Evolutionary conservation across 2,329 filamentous ascomycete genomes (phyloP), one percentile per base, ranked within the genome.

Genomic region (Leptodontidium sp.): DNA sequence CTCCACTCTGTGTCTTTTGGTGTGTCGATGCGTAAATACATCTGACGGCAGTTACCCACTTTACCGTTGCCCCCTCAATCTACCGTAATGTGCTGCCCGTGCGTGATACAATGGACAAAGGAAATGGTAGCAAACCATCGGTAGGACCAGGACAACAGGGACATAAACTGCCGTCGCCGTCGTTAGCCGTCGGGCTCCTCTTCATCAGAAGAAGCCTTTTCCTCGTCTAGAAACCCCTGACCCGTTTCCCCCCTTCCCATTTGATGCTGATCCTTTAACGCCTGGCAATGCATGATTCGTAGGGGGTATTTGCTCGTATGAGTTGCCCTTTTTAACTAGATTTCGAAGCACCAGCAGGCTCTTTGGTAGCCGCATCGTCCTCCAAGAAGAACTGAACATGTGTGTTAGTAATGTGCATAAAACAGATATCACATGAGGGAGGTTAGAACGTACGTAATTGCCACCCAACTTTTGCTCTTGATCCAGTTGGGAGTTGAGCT

Each of bases 401-500:
- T 55, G 68, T 66, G 66, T 70, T 66, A 72, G 68, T 69, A 32
- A 47, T 40, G 7, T 32, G 29, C 5, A 5, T 2, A 1, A 35
- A 24, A 11, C 26, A 5, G 15, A 50, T 43, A 11, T 11, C 35
- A 21, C 29, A 8, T 3, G 53, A 32, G 21, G 43, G 40, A 63
- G 15, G 67, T 65, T 70, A 32, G 15, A 58, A 88, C 90, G 85
- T 85, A 93, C 91, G 85, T 92, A 99, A 84, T 98, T 98, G 76
- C 97, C 97, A 73, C 83, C 84, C 77, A 94, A 76, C 87, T 99
- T 99, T 87, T 99, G 96, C 80, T 98, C 96, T 81, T 98, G 94
- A 82, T 99, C 96, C 75, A 98, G 88, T 85, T 99, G 96, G 79
- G 92, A 96, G 82, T 94, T 91, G 78, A 89, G 84, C 88, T 99